A percentile compares a stretch with the other conserved stretches of the same genome.
These are phyloP conservation scores for Russula ochroleuca DNA, from an alignment of 768 basidiomycete species.

Conservation along the genomic window DNA sequence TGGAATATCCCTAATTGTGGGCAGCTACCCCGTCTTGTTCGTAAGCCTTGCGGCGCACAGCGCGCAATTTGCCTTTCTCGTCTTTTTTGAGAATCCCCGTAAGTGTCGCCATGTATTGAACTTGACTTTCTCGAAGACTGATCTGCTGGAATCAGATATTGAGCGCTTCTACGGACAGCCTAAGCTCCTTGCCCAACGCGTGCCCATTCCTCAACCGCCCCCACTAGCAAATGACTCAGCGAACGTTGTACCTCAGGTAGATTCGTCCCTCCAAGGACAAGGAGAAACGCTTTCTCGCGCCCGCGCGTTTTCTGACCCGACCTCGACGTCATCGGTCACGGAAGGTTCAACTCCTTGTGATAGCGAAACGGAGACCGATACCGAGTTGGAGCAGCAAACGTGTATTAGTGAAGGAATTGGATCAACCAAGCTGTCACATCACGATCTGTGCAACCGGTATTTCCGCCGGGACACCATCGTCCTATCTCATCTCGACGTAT, in stretches of 20 bases:
- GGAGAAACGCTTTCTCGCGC: slow-evolving; percentile 7
- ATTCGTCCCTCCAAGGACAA: slow-evolving; percentile 1
- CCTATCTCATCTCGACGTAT: slow-evolving; percentile 74
- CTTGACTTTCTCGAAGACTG: neutral
- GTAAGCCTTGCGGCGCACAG: slow-evolving; percentile 92
- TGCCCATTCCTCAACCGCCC: slow-evolving; percentile 45
- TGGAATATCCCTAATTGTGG: slow-evolving; percentile 85
- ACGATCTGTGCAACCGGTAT: slow-evolving; percentile 86
- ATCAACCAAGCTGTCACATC: slow-evolving; percentile 51
- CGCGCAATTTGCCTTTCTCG: slow-evolving; percentile 92
- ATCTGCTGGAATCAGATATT: slow-evolving; percentile 60
- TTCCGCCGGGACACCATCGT: slow-evolving; percentile 85
- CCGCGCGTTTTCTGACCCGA: slow-evolving; percentile 25
- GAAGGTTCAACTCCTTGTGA: slow-evolving; percentile 74
- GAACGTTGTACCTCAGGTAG: slow-evolving; percentile 32
- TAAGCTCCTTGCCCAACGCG: slow-evolving; percentile 83
- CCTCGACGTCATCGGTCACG: slow-evolving; percentile 56
- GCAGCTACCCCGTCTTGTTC: slow-evolving; percentile 87
- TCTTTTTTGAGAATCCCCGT: slow-evolving; percentile 98
- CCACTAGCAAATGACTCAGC: slow-evolving; percentile 24
- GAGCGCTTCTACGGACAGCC: slow-evolving; percentile 91
- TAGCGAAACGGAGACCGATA: slow-evolving; percentile 52
- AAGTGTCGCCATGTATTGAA: slow-evolving; percentile 33
- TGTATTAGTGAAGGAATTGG: neutral
- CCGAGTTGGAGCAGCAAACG: slow-evolving; percentile 32